Percentiles rank a stretch among this genome's conserved stretches.
These are phyloP conservation scores for Cystofilobasidium capitatum DNA, from an alignment of 768 basidiomycete species.

Conservation along the genomic window DNA sequence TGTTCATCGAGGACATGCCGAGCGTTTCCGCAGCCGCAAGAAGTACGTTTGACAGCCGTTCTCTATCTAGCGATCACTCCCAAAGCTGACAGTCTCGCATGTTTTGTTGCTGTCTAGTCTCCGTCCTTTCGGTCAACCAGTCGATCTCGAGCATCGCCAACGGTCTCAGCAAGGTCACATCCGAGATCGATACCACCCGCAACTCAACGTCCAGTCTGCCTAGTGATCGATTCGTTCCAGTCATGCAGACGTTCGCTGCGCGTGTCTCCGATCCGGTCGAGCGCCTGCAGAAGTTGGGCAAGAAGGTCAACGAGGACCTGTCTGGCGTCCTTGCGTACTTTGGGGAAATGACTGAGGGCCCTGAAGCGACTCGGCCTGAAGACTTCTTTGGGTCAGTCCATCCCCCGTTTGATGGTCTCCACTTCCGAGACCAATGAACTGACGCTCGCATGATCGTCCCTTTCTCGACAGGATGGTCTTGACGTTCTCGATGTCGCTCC, in stretches of 20 bases:
- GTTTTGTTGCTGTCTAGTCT: conserved; percentile 47
- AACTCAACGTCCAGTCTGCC: conserved; percentile 33
- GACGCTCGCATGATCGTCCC: not conserved
- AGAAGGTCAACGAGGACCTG: conserved; percentile 53
- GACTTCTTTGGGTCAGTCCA: conserved; percentile 53
- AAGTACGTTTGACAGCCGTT: conserved; percentile 43
- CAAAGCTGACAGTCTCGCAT: no score
- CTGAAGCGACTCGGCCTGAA: conserved; percentile 63
- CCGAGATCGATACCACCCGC: conserved; percentile 47
- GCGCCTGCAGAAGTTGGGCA: conserved; percentile 57
- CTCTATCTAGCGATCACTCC: not conserved
- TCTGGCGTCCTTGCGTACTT: conserved; percentile 57
- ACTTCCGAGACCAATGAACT: not conserved
- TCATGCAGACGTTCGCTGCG: conserved; percentile 59
- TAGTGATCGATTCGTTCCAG: conserved; percentile 54
- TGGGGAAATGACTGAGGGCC: conserved; percentile 60
- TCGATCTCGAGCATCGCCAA: conserved; percentile 51
- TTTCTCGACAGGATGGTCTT: not conserved
- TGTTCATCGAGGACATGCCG: conserved; percentile 71
- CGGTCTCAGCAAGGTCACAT: conserved; percentile 52
- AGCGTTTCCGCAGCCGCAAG: conserved; percentile 73
- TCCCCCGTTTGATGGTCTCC: not conserved
- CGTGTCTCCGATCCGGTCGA: conserved; percentile 50
- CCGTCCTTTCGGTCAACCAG: conserved; percentile 55
- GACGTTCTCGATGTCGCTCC: conserved; percentile 30